phyloP scores from a whole-genome alignment of 208 protist genomes.

The Novymonas esmeraldas region DNA sequence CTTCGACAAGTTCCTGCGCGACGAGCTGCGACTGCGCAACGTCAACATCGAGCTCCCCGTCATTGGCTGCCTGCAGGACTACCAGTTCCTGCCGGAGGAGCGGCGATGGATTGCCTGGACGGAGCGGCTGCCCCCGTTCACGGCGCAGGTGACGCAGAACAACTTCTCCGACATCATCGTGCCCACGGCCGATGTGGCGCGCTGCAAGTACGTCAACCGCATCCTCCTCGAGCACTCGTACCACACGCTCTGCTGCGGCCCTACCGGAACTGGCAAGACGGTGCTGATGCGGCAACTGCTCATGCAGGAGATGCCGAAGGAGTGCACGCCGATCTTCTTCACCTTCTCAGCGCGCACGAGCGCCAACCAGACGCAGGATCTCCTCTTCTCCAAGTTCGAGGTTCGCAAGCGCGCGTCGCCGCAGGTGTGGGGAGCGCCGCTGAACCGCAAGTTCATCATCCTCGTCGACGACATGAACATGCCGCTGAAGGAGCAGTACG shows the following conservation, averaged over 20 bases:
- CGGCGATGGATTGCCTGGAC: slow-evolving; percentile 94
- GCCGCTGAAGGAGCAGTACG: slow-evolving; percentile 97
- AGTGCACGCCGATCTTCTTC: slow-evolving; percentile 96
- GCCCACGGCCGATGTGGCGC: slow-evolving; percentile 96
- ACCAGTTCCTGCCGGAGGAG: slow-evolving; percentile 91
- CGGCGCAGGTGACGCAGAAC: slow-evolving; percentile 77
- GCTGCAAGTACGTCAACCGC: slow-evolving; percentile 96
- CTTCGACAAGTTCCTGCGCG: slow-evolving; percentile 96
- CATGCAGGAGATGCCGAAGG: slow-evolving; percentile 93
- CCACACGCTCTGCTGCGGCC: slow-evolving; percentile 96
- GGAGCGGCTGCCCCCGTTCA: slow-evolving; percentile 85
- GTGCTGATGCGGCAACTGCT: slow-evolving; percentile 95
- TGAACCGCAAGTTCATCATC: slow-evolving; percentile 97
- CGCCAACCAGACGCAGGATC: slow-evolving; percentile 97
- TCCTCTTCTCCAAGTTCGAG: slow-evolving; percentile 98
- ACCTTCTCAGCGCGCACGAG: slow-evolving; percentile 98
- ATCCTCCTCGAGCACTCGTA: slow-evolving; percentile 90
- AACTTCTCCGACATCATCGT: slow-evolving; percentile 98
- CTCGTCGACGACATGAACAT: slow-evolving; percentile 99
- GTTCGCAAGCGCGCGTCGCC: slow-evolving; percentile 94
- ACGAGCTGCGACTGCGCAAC: slow-evolving; percentile 67
- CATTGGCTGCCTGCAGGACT: slow-evolving; percentile 96
- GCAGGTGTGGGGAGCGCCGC: slow-evolving; percentile 96
- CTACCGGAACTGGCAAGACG: slow-evolving; percentile 98
- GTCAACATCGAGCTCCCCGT: slow-evolving; percentile 86